These are phyloP conservation scores for Irpex lacteus DNA, from an alignment of 1,284 basidiomycete genomes.

Conservation along the genomic window DNA sequence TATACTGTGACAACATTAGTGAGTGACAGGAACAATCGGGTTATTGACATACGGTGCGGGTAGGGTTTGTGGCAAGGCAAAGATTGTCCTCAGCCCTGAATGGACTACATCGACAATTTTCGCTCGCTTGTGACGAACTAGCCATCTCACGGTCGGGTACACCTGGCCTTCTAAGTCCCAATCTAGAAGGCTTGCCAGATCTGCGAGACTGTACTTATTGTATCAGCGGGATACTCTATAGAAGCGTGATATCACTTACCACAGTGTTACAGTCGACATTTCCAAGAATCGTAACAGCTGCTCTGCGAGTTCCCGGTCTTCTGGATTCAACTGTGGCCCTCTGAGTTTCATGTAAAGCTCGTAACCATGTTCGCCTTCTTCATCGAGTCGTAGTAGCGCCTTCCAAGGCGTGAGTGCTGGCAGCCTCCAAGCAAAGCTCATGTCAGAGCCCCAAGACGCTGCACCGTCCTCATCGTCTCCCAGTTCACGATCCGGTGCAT, in stretches of 20 bases:
- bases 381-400: constrained; percentile 77
- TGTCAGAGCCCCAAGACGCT: constrained; percentile 65
- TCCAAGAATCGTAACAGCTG: constrained; percentile 68
- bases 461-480: constrained; percentile 45
- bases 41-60: constrained; percentile 55
- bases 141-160: constrained; percentile 84
- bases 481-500: constrained; percentile 40
- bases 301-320: constrained; percentile 67
- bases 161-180: constrained; percentile 87
- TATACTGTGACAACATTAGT: constrained; percentile 40
- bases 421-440: constrained; percentile 67
- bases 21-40: neutral
- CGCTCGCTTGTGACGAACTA: constrained; percentile 88
- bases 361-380: constrained; percentile 46
- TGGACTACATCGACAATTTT: constrained; percentile 88
- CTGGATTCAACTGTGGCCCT: constrained; percentile 57
- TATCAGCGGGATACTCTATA: constrained; percentile 2
- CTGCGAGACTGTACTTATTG: constrained; percentile 59
- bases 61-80: constrained; percentile 70
- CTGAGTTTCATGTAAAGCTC: constrained; percentile 61
- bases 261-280: constrained; percentile 60
- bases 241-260: constrained; percentile 40
- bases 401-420: constrained; percentile 90
- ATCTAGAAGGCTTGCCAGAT: constrained; percentile 81
- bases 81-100: constrained; percentile 79